phyloP scores from a whole-genome alignment of 2,329 filamentous ascomycete genomes.

The Rutstroemia sp. region DNA sequence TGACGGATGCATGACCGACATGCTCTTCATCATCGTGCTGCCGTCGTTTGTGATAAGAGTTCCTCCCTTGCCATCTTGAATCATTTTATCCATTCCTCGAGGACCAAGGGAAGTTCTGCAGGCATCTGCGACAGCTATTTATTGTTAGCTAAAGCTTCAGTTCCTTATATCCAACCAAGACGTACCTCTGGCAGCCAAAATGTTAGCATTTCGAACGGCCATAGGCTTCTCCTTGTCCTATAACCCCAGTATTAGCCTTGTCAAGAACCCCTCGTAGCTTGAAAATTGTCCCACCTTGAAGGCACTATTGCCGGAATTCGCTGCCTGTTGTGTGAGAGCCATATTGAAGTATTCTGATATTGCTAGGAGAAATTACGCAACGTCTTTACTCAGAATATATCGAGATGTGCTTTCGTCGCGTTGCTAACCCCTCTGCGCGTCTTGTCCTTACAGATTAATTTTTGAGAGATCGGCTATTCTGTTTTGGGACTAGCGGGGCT shows the following conservation, averaged over 20 bases:
- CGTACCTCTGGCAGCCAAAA: slow-evolving; percentile 88
- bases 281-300: slow-evolving; percentile 42
- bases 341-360: slow-evolving; percentile 33
- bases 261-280: slow-evolving; percentile 15
- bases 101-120: slow-evolving; percentile 77
- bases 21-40: slow-evolving; percentile 98
- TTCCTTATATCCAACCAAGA: slow-evolving; percentile 16
- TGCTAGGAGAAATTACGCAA: slow-evolving; percentile 8
- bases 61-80: slow-evolving; percentile 69
- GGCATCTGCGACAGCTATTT: slow-evolving; percentile 84
- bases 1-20: slow-evolving; percentile 99
- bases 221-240: slow-evolving; percentile 94
- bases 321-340: slow-evolving; percentile 32
- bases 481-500: slow-evolving; percentile 8
- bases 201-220: slow-evolving; percentile 92
- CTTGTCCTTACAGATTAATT: slow-evolving; percentile 4
- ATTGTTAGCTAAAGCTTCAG: slow-evolving; percentile 21
- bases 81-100: slow-evolving; percentile 37
- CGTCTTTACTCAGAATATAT: slow-evolving; percentile 5
- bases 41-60: slow-evolving; percentile 99
- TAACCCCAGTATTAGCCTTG: slow-evolving; percentile 21
- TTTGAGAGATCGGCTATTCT: slow-evolving; percentile 8
- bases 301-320: slow-evolving; percentile 50
- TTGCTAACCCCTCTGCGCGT: slow-evolving; percentile 8
- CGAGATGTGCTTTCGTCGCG: slow-evolving; percentile 12